These are phyloP conservation scores for Trichoderma virens DNA, from an alignment of 495 filamentous ascomycete genomes.

Conservation along the genomic window DNA sequence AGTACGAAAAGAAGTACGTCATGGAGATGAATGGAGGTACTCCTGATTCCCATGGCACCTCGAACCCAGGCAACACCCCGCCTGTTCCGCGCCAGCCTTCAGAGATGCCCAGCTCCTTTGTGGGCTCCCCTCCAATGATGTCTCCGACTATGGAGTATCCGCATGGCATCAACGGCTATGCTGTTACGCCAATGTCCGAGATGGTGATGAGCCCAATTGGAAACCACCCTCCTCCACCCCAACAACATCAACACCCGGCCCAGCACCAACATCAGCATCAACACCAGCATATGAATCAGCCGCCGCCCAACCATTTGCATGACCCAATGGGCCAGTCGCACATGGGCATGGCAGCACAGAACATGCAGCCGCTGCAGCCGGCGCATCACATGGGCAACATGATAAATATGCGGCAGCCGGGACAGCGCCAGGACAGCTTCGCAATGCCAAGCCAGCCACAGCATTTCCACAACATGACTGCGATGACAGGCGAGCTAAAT, in stretches of 20 bases:
- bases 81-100: background rate
- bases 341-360: slow-evolving; percentile 7
- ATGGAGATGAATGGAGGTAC: slow-evolving; percentile 34
- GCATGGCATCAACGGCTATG: slow-evolving; percentile 29
- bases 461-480: slow-evolving; percentile 15
- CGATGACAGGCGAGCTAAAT: slow-evolving; percentile 25
- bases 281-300: slow-evolving; percentile 23
- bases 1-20: slow-evolving; percentile 28
- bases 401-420: slow-evolving; percentile 28
- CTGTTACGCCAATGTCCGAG: slow-evolving; percentile 30
- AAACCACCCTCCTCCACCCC: slow-evolving; percentile 23
- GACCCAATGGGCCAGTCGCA: slow-evolving; percentile 17
- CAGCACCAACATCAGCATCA: too few species aligned
- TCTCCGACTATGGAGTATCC: slow-evolving; percentile 34
- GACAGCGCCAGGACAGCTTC: slow-evolving; percentile 34
- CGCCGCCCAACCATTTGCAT: slow-evolving; percentile 25
- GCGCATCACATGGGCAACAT: slow-evolving; percentile 23
- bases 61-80: slow-evolving; percentile 14
- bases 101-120: slow-evolving; percentile 40
- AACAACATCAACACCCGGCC: slow-evolving; percentile 20
- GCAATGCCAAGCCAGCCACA: slow-evolving; percentile 27
- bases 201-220: slow-evolving; percentile 42
- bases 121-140: slow-evolving; percentile 36
- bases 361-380: slow-evolving; percentile 18
- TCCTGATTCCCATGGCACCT: slow-evolving; percentile 23